Base-by-base conservation (phyloP, 495 filamentous ascomycete species). In the Cairneyella variabilis region DNA sequence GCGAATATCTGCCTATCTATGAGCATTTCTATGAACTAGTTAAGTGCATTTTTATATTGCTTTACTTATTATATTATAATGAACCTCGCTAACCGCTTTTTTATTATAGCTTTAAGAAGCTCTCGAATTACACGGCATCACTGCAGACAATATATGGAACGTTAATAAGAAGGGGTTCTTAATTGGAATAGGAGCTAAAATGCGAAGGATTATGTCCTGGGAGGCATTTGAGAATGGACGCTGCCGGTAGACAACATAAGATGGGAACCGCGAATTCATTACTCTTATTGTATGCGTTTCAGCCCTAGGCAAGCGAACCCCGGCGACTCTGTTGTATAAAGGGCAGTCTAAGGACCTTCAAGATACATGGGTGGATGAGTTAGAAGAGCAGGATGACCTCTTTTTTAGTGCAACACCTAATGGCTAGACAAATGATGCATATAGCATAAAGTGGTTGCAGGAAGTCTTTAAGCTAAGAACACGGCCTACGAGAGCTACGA, bases 161-260 rank as follows among this genome's bases (percentile, higher is more conserved):
- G 18, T 25, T 14, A 17, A 55, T 41, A 41, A 48, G 44, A 55
- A 48, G 20, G 53, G 53, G 6, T 55, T 55, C 34, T 22, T 55
- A 4, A 48, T 49, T 23, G 44, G 53, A 4, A 3, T 55, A 18
- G 61, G 64, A 28, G 7, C 7, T 7, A 16, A 52, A 22, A 40
- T 46, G 16, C 59, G 63, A 52, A 57, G 69, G 48, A 39, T 68
- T 51, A 71, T 58, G 41, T 9, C 39, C 3, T 11, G 32, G 26
- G 30, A 32, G 18, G 51, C 49, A 17, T 43, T 25, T 25, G 34
- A 43, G 14, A 5, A 7, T 10, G 49, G 49, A 5, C 36, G 26
- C 16, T 9, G 26, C 5, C 36, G 26, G 9, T 18, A 23, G n/a
- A 11, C 30, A 21, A 20, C n/a, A 11, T 23, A 52, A 43, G 49